Conservation (phyloP, 129 eudicot species). For the Tanacetum coccineum region DNA sequence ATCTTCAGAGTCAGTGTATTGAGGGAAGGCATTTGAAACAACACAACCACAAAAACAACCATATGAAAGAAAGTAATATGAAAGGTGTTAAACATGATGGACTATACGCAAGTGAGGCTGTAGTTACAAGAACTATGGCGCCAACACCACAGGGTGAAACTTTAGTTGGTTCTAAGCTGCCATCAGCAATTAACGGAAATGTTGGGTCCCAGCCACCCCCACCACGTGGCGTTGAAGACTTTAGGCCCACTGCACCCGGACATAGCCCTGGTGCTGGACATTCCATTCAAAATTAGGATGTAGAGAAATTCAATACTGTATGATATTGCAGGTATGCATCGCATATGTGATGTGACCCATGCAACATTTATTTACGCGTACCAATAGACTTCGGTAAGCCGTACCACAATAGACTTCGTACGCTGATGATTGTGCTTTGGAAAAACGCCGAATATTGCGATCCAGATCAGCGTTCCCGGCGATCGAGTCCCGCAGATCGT, state of each 20-base stretch:
- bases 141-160: constrained; percentile 33
- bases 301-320: not conserved
- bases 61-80: constrained; percentile 9
- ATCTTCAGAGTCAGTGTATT: constrained; percentile 36
- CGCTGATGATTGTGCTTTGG: too few relatives aligned
- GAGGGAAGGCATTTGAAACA: constrained; percentile 48
- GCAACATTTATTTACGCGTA: constrained; percentile 22
- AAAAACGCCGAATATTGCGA: too few relatives aligned
- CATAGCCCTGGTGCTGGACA: constrained; percentile 82
- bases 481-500: too few relatives aligned
- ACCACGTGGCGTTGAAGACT: constrained; percentile 44
- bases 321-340: not conserved
- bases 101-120: too few relatives aligned
- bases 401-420: too few relatives aligned
- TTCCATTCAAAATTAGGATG: constrained; percentile 39
- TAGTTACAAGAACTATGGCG: constrained; percentile 21
- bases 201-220: constrained; percentile 26
- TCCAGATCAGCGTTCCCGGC: too few relatives aligned
- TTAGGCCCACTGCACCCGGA: constrained; percentile 67
- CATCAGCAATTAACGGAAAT: not conserved
- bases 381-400: too few relatives aligned
- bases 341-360: constrained; percentile 22
- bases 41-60: constrained; percentile 10
- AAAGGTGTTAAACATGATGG: too few relatives aligned
- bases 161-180: constrained; percentile 19